Evolutionary conservation across 2,329 filamentous ascomycete species (phyloP), one percentile per base, ranked within the genome.

Genomic region (Stachybotrys chartarum): DNA sequence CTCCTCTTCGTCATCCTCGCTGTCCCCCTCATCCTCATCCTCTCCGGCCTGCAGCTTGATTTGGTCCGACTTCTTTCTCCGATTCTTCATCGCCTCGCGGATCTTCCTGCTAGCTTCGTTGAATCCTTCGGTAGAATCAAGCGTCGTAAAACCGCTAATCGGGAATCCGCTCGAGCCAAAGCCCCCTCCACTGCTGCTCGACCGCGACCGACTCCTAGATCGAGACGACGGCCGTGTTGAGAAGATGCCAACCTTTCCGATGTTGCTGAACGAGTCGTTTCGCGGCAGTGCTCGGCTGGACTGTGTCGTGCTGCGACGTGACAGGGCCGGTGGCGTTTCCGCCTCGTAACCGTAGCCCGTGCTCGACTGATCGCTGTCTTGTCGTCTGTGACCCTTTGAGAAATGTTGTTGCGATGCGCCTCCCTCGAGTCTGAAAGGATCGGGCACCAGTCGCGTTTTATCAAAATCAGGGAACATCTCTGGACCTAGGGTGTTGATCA

Each of bases 401-500:
- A 42, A 10, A 2, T 42, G 35, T 6, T 47, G 16, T 24, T 47
- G 45, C 2, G 67, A 54, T 17, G 66, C 59, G 30, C 66, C 68
- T 7, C 64, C 61, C 56, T 75, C 73, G 42, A 67, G 64, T 54
- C 64, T 73, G 59, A 75, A 71, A 1, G 81, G 74, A 59, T 86
- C 82, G 4, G 79, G 75, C 32, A 93, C 76, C 55, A 94, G 81
- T 39, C 90, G 83, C 12, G 83, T 81, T 59, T 86, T 82, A 64
- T 94, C 90, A 67, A 96, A 99, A 75, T 99, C 94, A n/a, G 91
- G 87, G 75, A 95, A 99, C 76, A 99, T 87, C 68, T 97, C 92
- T 0, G 94, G 94, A 0, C 94, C 94, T 12, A 99, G 84, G 17
- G 89, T 91, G 72, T 99, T 97, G 78, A 99, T 96, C 50, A 96